A percentile compares a stretch with the other conserved stretches of the same genome.
These are phyloP conservation scores for Aphanomyces invadans DNA, from an alignment of 352 stramenopile species.

Conservation along the genomic window DNA sequence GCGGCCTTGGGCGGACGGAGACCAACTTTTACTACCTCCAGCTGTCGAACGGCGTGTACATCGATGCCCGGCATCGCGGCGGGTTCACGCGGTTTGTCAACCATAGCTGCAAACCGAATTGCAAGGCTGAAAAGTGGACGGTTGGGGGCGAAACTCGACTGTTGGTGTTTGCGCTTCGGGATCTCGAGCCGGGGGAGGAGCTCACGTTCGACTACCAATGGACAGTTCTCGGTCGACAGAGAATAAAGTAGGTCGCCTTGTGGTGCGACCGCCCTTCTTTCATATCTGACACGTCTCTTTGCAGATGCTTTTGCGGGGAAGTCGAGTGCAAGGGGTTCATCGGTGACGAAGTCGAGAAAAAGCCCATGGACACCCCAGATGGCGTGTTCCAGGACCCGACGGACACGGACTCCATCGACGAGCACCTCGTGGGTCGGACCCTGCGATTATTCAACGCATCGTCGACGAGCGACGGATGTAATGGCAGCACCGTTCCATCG, in stretches of 20 bases:
- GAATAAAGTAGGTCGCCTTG: too few relatives aligned
- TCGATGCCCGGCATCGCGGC: constrained; percentile 83
- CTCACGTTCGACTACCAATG: constrained; percentile 97
- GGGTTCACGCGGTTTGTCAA: constrained; percentile 96
- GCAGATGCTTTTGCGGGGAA: constrained; percentile 54
- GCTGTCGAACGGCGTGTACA: constrained; percentile 76
- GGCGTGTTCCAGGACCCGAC: constrained; percentile 64
- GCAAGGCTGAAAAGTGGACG: constrained; percentile 93
- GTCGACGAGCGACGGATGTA: too few relatives aligned
- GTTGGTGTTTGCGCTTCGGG: constrained; percentile 87
- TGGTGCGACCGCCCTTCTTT: constrained; percentile 21
- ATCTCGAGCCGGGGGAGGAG: constrained; percentile 85
- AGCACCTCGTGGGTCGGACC: constrained; percentile 40
- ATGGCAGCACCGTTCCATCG: too few relatives aligned
- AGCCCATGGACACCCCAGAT: constrained; percentile 29
- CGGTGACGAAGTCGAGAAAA: constrained; percentile 28
- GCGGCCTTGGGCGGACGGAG: constrained; percentile 29
- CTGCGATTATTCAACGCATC: constrained; percentile 57
- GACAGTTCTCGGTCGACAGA: constrained; percentile 72
- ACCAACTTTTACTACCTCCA: constrained; percentile 85
- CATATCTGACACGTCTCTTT: not conserved
- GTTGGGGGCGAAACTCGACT: constrained; percentile 89
- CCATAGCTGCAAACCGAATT: constrained; percentile 93
- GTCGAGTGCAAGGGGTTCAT: constrained; percentile 72
- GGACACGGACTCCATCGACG: constrained; percentile 37